Evolutionary conservation across 768 basidiomycete genomes (phyloP).

Genomic region (Xerocomellus dryophilus): DNA sequence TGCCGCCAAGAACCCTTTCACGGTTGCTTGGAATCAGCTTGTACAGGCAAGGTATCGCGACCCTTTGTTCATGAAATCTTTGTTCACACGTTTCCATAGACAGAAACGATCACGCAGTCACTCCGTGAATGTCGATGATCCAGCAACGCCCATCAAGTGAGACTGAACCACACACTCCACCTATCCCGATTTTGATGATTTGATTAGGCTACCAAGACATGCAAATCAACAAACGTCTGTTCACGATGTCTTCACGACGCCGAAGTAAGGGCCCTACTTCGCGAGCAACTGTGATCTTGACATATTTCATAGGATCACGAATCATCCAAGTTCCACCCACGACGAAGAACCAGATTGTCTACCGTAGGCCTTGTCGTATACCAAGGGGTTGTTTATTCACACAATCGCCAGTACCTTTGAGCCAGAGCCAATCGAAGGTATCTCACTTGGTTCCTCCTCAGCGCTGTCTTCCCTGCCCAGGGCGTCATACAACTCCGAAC

Average conservation of each 20-base stretch:
- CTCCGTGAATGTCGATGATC: slow-evolving; percentile 12
- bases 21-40: slow-evolving; percentile 21
- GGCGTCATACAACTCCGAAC: slow-evolving; percentile 19
- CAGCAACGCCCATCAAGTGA: slow-evolving; percentile 25
- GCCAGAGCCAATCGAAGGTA: slow-evolving; percentile 2
- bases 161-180: not conserved
- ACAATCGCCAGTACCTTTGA: slow-evolving; percentile 13
- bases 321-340: not conserved
- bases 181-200: not conserved
- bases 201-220: slow-evolving; percentile 8
- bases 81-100: slow-evolving; percentile 9
- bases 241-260: slow-evolving; percentile 9
- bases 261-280: not conserved
- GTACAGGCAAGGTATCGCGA: slow-evolving; percentile 13
- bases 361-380: slow-evolving; percentile 12
- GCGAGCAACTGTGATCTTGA: not conserved
- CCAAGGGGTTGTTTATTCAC: not conserved
- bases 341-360: slow-evolving; percentile 17
- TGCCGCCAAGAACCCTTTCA: slow-evolving; percentile 16
- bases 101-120: slow-evolving; percentile 25
- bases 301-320: not conserved
- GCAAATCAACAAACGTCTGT: not conserved
- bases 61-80: not conserved
- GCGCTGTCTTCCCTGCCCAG: not conserved
- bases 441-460: not conserved